These are phyloP conservation scores for Tuber magnatum DNA, from an alignment of 495 filamentous ascomycete species.

Conservation along the genomic window DNA sequence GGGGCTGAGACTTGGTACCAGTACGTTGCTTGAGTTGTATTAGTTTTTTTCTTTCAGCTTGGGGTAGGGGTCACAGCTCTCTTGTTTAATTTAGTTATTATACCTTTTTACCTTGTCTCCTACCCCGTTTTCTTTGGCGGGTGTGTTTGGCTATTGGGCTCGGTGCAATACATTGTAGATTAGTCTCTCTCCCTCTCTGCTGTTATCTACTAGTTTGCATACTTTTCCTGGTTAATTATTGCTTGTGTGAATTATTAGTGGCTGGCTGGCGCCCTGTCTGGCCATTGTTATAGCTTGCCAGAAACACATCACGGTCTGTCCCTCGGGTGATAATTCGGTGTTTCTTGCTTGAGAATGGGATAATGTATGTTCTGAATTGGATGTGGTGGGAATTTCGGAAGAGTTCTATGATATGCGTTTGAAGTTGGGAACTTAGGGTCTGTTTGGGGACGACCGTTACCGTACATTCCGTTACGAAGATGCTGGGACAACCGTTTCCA, in stretches of 20 bases:
- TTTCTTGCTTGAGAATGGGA: neutral
- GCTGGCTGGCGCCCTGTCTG: neutral
- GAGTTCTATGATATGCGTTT: no score
- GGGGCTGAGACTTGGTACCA: slow-evolving; percentile 57
- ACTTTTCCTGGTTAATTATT: neutral
- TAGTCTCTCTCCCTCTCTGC: neutral
- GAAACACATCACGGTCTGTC: neutral
- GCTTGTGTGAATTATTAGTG: neutral
- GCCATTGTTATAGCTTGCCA: neutral
- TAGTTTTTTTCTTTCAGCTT: neutral
- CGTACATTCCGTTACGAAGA: no score
- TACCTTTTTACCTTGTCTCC: neutral
- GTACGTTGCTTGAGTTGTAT: slow-evolving; percentile 63
- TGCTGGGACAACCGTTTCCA: no score
- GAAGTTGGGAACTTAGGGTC: no score
- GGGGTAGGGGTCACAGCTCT: neutral
- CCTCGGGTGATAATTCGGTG: neutral
- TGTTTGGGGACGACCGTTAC: no score
- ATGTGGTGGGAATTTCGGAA: no score
- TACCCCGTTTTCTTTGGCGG: neutral
- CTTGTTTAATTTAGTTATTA: neutral
- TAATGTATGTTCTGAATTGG: neutral
- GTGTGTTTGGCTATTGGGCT: neutral
- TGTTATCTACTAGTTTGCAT: neutral
- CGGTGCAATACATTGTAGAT: neutral